phyloP scores from a whole-genome alignment of 2,329 filamentous ascomycete species.

The Westerdykella ornata region DNA sequence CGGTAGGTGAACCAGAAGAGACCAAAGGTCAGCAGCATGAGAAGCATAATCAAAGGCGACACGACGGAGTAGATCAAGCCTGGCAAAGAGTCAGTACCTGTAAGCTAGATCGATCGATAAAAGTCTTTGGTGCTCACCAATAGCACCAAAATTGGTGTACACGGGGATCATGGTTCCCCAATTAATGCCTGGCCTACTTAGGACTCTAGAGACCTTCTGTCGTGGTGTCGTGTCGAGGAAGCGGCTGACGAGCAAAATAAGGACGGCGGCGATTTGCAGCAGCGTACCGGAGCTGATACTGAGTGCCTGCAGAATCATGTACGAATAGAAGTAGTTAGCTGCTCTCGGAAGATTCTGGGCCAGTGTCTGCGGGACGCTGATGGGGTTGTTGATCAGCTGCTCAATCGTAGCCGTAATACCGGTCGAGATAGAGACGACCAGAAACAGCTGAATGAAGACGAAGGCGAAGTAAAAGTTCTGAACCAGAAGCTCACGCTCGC shows the following conservation, averaged over 20 bases:
- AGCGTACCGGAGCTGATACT: constrained; percentile 85
- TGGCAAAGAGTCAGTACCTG: constrained; percentile 10
- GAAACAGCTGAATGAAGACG: constrained; percentile 88
- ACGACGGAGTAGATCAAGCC: constrained; percentile 80
- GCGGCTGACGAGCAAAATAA: constrained; percentile 71
- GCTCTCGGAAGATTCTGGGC: constrained; percentile 76
- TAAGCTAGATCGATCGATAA: not conserved
- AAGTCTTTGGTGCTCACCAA: constrained; percentile 48
- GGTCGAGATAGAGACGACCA: constrained; percentile 81
- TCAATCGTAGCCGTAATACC: constrained; percentile 62
- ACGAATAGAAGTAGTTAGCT: constrained; percentile 96
- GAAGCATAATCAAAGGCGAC: constrained; percentile 82
- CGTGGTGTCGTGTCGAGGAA: constrained; percentile 75
- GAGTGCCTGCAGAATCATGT: constrained; percentile 91
- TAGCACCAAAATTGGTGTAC: constrained; percentile 94
- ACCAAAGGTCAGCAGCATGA: constrained; percentile 86
- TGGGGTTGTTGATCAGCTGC: constrained; percentile 58
- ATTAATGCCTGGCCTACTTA: constrained; percentile 64
- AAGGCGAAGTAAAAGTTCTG: constrained; percentile 92
- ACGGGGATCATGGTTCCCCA: constrained; percentile 96
- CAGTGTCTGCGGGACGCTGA: constrained; percentile 62
- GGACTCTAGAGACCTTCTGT: constrained; percentile 81
- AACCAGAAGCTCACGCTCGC: constrained; percentile 71
- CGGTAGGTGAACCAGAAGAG: constrained; percentile 91
- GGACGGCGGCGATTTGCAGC: constrained; percentile 70